Evolutionary conservation across 2,329 filamentous ascomycete species (phyloP).

Genomic region (Coniochaeta sp.): DNA sequence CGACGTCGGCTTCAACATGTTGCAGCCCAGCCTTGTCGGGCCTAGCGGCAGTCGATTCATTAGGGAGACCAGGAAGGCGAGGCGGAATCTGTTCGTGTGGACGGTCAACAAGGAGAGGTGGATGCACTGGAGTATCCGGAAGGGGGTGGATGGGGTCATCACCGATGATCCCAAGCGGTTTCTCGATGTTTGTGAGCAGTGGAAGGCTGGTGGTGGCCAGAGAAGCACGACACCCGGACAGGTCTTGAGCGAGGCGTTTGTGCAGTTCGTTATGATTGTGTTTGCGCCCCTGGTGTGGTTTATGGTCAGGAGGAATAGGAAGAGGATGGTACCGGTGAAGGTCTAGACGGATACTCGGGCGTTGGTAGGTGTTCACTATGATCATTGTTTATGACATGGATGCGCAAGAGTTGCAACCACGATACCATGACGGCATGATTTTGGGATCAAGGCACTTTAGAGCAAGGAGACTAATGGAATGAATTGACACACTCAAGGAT

Average conservation of each 20-base stretch:
- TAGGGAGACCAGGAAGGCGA: conserved; percentile 43
- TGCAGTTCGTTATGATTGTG: not conserved
- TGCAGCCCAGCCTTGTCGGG: conserved; percentile 60
- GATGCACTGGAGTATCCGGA: conserved; percentile 74
- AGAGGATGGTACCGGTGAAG: conserved; percentile 10
- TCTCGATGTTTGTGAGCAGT: conserved; percentile 46
- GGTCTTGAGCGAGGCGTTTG: conserved; percentile 1
- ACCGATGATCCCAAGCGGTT: conserved; percentile 74
- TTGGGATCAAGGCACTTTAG: no score
- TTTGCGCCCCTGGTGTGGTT: not conserved
- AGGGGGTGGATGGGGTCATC: conserved; percentile 68
- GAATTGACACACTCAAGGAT: no score
- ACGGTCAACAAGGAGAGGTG: conserved; percentile 72
- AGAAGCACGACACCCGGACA: not conserved
- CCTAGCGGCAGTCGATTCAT: conserved; percentile 62
- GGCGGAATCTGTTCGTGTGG: conserved; percentile 67
- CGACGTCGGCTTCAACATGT: conserved; percentile 70
- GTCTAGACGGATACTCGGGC: conserved; percentile 2
- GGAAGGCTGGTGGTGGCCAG: conserved; percentile 1
- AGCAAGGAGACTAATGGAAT: no score
- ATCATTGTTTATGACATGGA: no score
- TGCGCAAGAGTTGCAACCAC: not conserved
- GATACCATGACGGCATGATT: not conserved
- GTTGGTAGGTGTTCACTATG: no score
- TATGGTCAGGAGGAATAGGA: conserved; percentile 4